Evolutionary conservation across 345 rosid genomes (phyloP), one percentile per base, ranked within the genome.

Genomic region (Cardamine resedifolia): DNA sequence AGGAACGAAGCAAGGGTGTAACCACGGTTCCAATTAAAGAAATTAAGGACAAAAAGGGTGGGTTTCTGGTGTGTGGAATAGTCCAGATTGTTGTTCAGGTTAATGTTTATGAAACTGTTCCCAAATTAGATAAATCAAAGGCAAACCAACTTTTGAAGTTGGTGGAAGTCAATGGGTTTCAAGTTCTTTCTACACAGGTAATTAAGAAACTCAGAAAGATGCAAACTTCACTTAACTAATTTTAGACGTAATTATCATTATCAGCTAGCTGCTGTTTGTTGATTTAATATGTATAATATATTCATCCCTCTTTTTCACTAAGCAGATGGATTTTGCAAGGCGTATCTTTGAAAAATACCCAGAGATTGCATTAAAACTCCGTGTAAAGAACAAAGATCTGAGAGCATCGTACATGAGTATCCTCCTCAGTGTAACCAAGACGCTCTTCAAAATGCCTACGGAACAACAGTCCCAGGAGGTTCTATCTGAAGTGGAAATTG

Each of bases 51-150:
- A 65, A 57, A 45, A 47, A 26, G 9, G 7, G 50, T 28, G 66
- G 71, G 7, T 57, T 75, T 82, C 70, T 84, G 71, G 82, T 77
- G 30, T 81, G 86, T 73, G 92, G 88, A 64, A 74, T 81, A 4
- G 77, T 86, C 59, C 41, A 85, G 4, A 64, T 91, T 57, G 91
- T 83, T 78, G 90, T 83, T 62, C 87, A 86, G 79, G 84, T 91
- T 58, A 3, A 20, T 19, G 15, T 27, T 30, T 19, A 12, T 57
- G 45, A 28, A 44, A 28, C 6, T 56, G 8, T 5, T 19, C 24
- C 26, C 4, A 24, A n/a, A n/a, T 10, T n/a, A 9, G 12, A 53
- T 26, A 14, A 14, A 4, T 2, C 34, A 1, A 16, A 48, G 9
- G 68, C 6, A 41, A 41, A 1, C 16, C 5, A 39, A 12, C 16